phyloP scores from a whole-genome alignment of 2,329 filamentous ascomycete species.

The Neofusicoccum umdonicola region DNA sequence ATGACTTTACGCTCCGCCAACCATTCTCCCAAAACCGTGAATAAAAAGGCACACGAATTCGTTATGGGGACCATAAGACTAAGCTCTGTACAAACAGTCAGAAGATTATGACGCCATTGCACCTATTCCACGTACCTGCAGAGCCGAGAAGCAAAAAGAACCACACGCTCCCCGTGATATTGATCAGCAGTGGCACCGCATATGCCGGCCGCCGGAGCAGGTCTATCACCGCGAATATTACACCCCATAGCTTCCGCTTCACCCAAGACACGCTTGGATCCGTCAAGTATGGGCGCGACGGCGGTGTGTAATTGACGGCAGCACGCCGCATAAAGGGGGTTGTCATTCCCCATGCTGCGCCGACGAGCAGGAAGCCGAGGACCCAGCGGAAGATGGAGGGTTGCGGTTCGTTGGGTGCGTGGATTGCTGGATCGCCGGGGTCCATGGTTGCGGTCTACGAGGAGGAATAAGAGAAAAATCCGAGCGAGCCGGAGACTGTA shows the following conservation, averaged over 20 bases:
- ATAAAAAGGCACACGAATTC: constrained; percentile 92
- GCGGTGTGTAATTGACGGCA: constrained; percentile 69
- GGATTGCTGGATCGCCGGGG: not conserved
- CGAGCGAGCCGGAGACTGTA: not conserved
- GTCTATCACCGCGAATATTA: constrained; percentile 74
- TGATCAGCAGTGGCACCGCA: constrained; percentile 78
- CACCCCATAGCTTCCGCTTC: constrained; percentile 60
- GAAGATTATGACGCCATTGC: not conserved
- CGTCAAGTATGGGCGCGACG: constrained; percentile 31
- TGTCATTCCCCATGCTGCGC: constrained; percentile 88
- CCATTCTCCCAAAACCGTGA: constrained; percentile 93
- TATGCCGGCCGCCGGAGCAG: constrained; percentile 79
- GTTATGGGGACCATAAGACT: constrained; percentile 93
- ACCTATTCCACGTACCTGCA: constrained; percentile 63
- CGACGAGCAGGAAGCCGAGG: constrained; percentile 85
- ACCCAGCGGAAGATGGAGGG: constrained; percentile 72
- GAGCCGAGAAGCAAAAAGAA: constrained; percentile 93
- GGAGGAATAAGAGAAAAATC: not conserved
- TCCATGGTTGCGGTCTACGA: not conserved
- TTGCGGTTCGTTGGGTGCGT: constrained; percentile 8
- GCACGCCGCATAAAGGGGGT: constrained; percentile 86
- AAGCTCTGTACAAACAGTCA: constrained; percentile 58
- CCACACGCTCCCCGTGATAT: constrained; percentile 92
- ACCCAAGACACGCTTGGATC: constrained; percentile 50
- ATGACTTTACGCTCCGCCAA: constrained; percentile 91